A percentile compares a stretch with the other conserved stretches of the same genome.
These are phyloP conservation scores for Blastosporella zonata DNA, from an alignment of 1,284 basidiomycete species.

Conservation along the genomic window DNA sequence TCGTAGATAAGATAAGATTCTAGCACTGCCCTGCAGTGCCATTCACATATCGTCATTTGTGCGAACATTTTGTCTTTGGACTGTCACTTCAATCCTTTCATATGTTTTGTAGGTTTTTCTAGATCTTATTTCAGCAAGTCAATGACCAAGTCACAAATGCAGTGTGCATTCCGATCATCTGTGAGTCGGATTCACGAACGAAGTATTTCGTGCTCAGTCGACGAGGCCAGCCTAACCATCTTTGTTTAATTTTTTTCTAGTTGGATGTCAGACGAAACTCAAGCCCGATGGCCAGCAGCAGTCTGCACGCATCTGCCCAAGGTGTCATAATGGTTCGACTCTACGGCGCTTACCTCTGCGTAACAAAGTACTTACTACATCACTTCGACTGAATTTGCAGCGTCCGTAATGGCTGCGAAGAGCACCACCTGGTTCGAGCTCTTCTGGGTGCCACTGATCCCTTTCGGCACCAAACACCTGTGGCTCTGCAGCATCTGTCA, in stretches of 20 bases:
- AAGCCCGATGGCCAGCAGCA: slow-evolving; percentile 37
- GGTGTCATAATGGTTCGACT: slow-evolving; percentile 41
- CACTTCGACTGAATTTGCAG: slow-evolving; percentile 20
- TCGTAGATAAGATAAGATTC: too few relatives aligned
- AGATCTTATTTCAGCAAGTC: not conserved
- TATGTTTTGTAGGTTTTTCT: slow-evolving; percentile 28
- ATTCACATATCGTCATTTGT: too few relatives aligned
- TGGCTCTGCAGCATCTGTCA: slow-evolving; percentile 43
- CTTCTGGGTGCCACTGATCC: slow-evolving; percentile 44
- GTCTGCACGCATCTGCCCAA: slow-evolving; percentile 37
- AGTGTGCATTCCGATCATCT: slow-evolving; percentile 38
- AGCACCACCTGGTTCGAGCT: slow-evolving; percentile 45
- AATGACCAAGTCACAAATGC: slow-evolving; percentile 1
- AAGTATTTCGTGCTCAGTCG: not conserved
- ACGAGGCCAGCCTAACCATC: not conserved
- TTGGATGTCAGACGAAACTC: slow-evolving; percentile 41
- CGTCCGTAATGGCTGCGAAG: slow-evolving; percentile 38
- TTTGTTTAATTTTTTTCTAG: slow-evolving; percentile 23
- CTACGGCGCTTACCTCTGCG: not conserved
- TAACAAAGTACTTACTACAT: slow-evolving; percentile 1
- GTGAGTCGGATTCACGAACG: slow-evolving; percentile 23
- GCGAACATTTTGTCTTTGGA: too few relatives aligned
- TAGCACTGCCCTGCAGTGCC: too few relatives aligned
- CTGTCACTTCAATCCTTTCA: too few relatives aligned
- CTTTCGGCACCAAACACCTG: slow-evolving; percentile 39